Evolutionary conservation across 441 rosid genomes (phyloP).

Genomic region (Populus hybrid): DNA sequence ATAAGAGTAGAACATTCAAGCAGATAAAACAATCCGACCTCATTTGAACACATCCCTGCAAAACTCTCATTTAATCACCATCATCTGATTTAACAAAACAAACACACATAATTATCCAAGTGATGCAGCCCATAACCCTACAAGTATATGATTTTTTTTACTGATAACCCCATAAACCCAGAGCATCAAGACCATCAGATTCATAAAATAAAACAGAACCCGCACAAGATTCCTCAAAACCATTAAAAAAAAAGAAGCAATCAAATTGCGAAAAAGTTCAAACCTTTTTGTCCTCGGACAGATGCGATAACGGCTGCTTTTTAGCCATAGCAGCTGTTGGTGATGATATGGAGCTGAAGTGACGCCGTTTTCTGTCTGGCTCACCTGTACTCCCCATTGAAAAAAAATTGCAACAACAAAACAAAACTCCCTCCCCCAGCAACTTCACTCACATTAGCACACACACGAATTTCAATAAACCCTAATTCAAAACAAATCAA

Average conservation of each 20-base stretch:
- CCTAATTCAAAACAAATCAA: background rate
- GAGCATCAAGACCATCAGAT: background rate
- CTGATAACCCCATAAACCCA: background rate
- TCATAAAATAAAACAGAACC: background rate
- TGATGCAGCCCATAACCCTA: background rate
- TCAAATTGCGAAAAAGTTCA: background rate
- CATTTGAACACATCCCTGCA: background rate
- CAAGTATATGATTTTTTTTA: background rate
- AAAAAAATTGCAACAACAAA: background rate
- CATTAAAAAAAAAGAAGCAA: background rate
- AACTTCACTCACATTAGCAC: constrained; percentile 35
- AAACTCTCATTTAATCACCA: background rate
- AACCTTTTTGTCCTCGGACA: constrained; percentile 89
- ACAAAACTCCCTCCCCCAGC: constrained; percentile 22
- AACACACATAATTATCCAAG: background rate
- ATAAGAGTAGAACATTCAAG: background rate
- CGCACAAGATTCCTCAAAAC: too few species aligned
- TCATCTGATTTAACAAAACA: background rate
- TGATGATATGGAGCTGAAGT: constrained; percentile 75
- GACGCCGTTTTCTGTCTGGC: constrained; percentile 90
- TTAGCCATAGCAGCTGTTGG: constrained; percentile 71
- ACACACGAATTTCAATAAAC: constrained; percentile 3
- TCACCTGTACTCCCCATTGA: constrained; percentile 94
- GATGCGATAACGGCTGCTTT: constrained; percentile 63
- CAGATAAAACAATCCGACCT: background rate